Conservation (phyloP, 805 yeast species). For the Candida endomychidarum region DNA sequence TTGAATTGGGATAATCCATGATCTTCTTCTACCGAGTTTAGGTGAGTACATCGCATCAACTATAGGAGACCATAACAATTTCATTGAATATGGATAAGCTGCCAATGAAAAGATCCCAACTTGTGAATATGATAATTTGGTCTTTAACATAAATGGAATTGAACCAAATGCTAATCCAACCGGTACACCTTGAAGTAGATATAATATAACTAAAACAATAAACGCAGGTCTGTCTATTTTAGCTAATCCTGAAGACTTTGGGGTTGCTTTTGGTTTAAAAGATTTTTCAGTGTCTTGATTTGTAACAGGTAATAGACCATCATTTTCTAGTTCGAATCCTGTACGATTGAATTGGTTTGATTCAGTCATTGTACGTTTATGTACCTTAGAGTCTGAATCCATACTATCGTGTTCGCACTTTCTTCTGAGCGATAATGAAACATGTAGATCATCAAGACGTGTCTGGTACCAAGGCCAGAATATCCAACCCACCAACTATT, state of each 20-base stretch:
- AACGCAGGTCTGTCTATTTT: slow-evolving; percentile 70
- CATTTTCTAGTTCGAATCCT: slow-evolving; percentile 8
- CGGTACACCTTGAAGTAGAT: slow-evolving; percentile 93
- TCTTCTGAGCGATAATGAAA: no score
- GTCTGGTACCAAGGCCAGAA: no score
- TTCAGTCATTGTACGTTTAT: slow-evolving; percentile 23
- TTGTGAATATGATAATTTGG: slow-evolving; percentile 80
- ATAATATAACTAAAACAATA: slow-evolving; percentile 66
- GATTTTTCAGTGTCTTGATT: slow-evolving; percentile 11
- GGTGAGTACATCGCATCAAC: slow-evolving; percentile 82
- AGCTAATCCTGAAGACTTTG: slow-evolving; percentile 10
- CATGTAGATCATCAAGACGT: no score
- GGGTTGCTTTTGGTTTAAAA: slow-evolving; percentile 11
- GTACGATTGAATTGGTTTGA: slow-evolving; percentile 8
- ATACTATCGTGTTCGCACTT: not conserved
- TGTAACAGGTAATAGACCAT: slow-evolving; percentile 9
- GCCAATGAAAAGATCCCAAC: slow-evolving; percentile 91
- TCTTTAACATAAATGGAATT: slow-evolving; percentile 83
- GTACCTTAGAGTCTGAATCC: slow-evolving; percentile 16
- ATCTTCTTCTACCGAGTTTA: slow-evolving; percentile 74
- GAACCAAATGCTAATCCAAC: slow-evolving; percentile 95
- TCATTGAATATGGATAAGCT: slow-evolving; percentile 90
- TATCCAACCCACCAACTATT: no score
- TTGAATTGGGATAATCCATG: slow-evolving; percentile 96
- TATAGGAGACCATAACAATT: slow-evolving; percentile 92